Conservation (phyloP, 192 early-diverging fungal species). For the Coemansia sp. region DNA sequence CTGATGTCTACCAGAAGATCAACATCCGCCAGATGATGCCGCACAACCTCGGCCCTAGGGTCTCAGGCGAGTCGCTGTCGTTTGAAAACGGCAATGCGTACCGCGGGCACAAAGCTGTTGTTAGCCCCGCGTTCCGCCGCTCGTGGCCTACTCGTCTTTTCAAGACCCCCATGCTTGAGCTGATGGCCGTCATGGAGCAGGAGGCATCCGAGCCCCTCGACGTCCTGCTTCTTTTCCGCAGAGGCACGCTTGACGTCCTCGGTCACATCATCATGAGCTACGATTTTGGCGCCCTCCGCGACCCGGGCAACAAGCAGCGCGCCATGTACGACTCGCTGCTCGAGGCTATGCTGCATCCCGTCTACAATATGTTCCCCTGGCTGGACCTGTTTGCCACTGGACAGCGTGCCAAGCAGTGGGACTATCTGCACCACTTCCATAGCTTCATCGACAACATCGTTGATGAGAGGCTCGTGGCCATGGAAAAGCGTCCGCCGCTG, state of each 20-base stretch:
- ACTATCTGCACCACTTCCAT: conserved; percentile 42
- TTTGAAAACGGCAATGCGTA: conserved; percentile 52
- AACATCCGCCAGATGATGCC: conserved; percentile 46
- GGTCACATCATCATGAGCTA: conserved; percentile 59
- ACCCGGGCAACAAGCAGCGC: conserved; percentile 51
- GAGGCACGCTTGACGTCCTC: conserved; percentile 60
- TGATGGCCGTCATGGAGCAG: conserved; percentile 47
- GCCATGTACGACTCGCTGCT: conserved; percentile 52
- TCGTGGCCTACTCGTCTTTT: conserved; percentile 50
- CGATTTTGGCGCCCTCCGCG: conserved; percentile 55
- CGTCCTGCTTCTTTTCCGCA: conserved; percentile 38
- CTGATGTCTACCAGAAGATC: conserved; percentile 51
- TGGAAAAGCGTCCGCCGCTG: conserved; percentile 37
- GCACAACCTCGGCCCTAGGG: conserved; percentile 45
- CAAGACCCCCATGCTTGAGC: conserved; percentile 36
- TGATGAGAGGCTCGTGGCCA: conserved; percentile 29
- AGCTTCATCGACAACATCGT: conserved; percentile 53
- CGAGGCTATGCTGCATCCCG: conserved; percentile 43
- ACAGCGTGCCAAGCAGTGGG: conserved; percentile 41
- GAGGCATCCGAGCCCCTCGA: conserved; percentile 40
- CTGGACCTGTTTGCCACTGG: conserved; percentile 54
- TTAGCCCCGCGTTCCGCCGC: conserved; percentile 54
- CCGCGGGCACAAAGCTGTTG: conserved; percentile 51
- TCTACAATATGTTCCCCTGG: conserved; percentile 57
- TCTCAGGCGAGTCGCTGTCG: conserved; percentile 42